Conservation (phyloP, 1,139 yeast species). For the Kodamaea derodonti region DNA sequence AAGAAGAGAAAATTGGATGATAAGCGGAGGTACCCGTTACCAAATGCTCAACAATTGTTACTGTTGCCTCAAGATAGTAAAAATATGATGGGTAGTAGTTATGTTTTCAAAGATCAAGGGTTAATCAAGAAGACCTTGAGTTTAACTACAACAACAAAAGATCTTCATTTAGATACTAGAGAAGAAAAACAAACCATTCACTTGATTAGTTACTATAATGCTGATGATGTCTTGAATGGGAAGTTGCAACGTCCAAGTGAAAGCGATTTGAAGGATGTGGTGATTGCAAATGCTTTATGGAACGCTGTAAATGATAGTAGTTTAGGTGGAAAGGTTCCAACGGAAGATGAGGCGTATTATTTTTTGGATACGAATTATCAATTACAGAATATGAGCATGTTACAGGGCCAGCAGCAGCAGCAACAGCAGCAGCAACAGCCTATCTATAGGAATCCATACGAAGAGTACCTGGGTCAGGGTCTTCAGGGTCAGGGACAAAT, state of each 20-base stretch:
- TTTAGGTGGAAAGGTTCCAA: constrained; percentile 51
- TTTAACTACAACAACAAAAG: constrained; percentile 41
- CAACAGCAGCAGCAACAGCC: constrained; percentile 10
- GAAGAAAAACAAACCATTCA: constrained; percentile 56
- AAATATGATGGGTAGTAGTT: constrained; percentile 43
- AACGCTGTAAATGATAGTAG: constrained; percentile 58
- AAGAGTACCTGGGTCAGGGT: too few relatives aligned
- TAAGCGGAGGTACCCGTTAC: constrained; percentile 15
- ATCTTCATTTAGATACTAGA: constrained; percentile 27
- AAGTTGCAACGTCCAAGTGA: constrained; percentile 58
- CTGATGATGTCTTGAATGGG: constrained; percentile 65
- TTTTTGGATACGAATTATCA: constrained; percentile 47
- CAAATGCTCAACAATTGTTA: constrained; percentile 16
- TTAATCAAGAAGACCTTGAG: constrained; percentile 80
- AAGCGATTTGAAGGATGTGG: constrained; percentile 47
- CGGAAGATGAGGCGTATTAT: constrained; percentile 52
- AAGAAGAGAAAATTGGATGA: constrained; percentile 24
- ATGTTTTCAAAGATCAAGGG: constrained; percentile 71
- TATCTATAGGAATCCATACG: too few relatives aligned
- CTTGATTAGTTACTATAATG: constrained; percentile 71
- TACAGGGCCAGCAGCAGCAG: constrained; percentile 14
- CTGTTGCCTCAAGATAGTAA: constrained; percentile 5
- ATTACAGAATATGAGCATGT: constrained; percentile 36
- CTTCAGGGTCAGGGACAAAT: too few relatives aligned
- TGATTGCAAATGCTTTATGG: constrained; percentile 57